These are phyloP conservation scores for Lactifluus hygrophoroides DNA, from an alignment of 768 basidiomycete species.

Conservation along the genomic window DNA sequence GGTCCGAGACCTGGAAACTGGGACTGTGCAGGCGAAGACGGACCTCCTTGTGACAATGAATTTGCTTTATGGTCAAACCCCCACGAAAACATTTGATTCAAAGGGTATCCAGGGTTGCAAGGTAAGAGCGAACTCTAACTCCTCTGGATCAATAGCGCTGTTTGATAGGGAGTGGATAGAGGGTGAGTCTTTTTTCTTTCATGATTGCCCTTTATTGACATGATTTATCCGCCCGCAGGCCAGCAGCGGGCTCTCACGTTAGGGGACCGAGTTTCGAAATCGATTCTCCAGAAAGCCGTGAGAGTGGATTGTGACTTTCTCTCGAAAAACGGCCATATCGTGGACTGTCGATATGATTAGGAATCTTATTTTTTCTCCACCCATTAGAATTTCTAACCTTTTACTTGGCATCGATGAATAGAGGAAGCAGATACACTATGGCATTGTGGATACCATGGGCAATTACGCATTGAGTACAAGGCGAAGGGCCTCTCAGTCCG, in stretches of 20 bases:
- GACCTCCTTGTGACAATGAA: conserved; percentile 85
- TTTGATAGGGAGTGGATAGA: conserved; percentile 87
- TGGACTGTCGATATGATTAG: conserved; percentile 72
- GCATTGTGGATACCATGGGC: conserved; percentile 80
- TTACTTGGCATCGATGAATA: conserved; percentile 65
- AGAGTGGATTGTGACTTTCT: conserved; percentile 66
- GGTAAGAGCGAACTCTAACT: conserved; percentile 40
- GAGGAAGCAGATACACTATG: conserved; percentile 60
- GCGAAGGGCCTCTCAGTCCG: conserved; percentile 66
- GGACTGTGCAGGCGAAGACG: conserved; percentile 52
- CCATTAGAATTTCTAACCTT: conserved; percentile 34
- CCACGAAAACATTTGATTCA: conserved; percentile 66
- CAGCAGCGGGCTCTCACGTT: conserved; percentile 59
- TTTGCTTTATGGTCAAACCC: conserved; percentile 61
- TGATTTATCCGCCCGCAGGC: conserved; percentile 29
- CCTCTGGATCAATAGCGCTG: conserved; percentile 43
- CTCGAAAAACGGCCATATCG: conserved; percentile 65
- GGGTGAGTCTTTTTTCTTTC: conserved; percentile 28
- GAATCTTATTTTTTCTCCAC: not conserved
- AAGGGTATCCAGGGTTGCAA: conserved; percentile 78
- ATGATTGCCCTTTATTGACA: not conserved
- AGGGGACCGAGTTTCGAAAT: conserved; percentile 63
- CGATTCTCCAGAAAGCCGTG: conserved; percentile 61
- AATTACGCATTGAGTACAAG: conserved; percentile 80
- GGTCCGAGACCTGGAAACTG: conserved; percentile 63